Percentiles rank a stretch among this genome's conserved stretches.
phyloP scores from a whole-genome alignment of 139 green algal genomes.

The Penium margaritaceum region DNA sequence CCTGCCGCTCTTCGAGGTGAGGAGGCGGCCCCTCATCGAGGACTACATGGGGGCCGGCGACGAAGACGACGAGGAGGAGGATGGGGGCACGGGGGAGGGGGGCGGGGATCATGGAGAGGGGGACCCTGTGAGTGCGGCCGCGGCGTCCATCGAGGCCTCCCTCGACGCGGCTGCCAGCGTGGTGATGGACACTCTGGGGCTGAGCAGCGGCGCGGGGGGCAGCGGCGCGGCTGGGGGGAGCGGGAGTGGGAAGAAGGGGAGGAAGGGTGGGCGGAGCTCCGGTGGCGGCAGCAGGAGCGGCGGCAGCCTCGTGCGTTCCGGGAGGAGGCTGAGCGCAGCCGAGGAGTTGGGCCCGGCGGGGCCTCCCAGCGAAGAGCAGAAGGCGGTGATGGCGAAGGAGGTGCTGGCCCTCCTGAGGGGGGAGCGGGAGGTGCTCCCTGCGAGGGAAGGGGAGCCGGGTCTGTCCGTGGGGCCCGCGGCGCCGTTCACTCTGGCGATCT shows the following conservation, averaged over 20 bases:
- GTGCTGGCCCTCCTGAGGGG: constrained; percentile 16
- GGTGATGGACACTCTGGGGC: too few relatives aligned
- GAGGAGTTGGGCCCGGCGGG: constrained; percentile 12
- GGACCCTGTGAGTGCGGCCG: too few relatives aligned
- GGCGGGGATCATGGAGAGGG: background rate
- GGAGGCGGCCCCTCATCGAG: background rate
- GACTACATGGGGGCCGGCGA: too few relatives aligned
- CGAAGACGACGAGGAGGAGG: too few relatives aligned
- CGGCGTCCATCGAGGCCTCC: background rate
- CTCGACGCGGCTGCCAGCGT: too few relatives aligned
- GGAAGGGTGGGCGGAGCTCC: too few relatives aligned
- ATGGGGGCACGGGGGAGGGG: background rate
- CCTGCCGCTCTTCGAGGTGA: constrained; percentile 40
- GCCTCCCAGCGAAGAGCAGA: background rate
- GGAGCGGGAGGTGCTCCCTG: background rate
- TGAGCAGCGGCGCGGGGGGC: too few relatives aligned
- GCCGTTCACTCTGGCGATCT: background rate
- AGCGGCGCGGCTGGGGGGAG: too few relatives aligned
- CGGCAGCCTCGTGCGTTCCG: too few relatives aligned
- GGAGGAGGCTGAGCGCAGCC: too few relatives aligned
- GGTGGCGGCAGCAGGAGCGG: too few relatives aligned
- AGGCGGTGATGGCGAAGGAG: background rate
- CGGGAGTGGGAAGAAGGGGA: too few relatives aligned
- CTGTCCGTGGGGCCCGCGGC: background rate
- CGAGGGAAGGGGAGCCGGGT: background rate